Conservation (phyloP, 495 filamentous ascomycete species). For the Glonium stellatum region DNA sequence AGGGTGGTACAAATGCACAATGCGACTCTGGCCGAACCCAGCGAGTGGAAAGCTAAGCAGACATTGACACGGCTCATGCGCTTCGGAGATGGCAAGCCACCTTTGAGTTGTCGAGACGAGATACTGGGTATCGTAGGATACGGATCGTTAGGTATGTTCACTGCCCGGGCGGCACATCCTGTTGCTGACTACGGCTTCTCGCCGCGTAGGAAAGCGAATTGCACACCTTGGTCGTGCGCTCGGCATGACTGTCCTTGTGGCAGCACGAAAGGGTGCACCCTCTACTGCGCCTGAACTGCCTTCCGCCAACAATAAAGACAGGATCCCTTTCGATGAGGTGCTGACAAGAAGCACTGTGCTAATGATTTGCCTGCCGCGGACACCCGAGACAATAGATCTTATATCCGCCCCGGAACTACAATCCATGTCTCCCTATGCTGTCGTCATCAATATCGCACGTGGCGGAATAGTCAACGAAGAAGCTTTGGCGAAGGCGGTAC, state of each 20-base stretch:
- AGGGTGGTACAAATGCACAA: conserved; percentile 41
- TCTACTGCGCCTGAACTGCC: conserved; percentile 15
- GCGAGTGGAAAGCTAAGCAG: conserved; percentile 15
- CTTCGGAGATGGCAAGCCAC: conserved; percentile 35
- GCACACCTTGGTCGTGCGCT: conserved; percentile 31
- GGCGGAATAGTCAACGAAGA: conserved; percentile 53
- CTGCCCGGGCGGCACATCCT: not conserved
- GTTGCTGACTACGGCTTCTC: not conserved
- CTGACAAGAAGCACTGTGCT: conserved; percentile 44
- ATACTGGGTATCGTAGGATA: conserved; percentile 47
- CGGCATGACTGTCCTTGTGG: conserved; percentile 48
- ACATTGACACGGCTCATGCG: conserved; percentile 25
- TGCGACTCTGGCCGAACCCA: conserved; percentile 32
- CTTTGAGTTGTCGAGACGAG: conserved; percentile 41
- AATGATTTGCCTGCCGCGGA: conserved; percentile 43
- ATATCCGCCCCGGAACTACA: conserved; percentile 44
- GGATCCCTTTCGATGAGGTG: conserved; percentile 42
- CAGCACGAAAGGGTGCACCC: conserved; percentile 41
- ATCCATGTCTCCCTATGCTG: conserved; percentile 42
- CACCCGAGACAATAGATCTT: conserved; percentile 40
- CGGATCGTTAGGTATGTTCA: conserved; percentile 42
- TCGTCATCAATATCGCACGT: conserved; percentile 51
- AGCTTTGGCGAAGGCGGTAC: conserved; percentile 44
- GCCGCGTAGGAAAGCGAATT: conserved; percentile 21
- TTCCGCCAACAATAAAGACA: conserved; percentile 22